Base-by-base conservation (phyloP, 2,329 filamentous ascomycete species). In the Pestalotiopsis sp. region DNA sequence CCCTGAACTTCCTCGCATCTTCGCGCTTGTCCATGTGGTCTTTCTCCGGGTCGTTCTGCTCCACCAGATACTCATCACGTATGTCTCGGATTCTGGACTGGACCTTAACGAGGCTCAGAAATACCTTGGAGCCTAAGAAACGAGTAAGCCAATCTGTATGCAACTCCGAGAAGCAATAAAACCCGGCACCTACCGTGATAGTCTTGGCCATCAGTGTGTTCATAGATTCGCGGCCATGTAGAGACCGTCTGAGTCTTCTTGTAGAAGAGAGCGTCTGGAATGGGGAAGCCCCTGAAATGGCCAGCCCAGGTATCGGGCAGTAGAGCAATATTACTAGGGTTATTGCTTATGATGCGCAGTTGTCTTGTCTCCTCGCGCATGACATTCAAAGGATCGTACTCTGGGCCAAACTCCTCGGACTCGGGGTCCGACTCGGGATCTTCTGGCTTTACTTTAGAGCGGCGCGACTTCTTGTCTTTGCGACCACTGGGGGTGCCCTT, bases 231-330 rank as follows among this genome's bases (percentile, higher is more conserved):
- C 11, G 77, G 77, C 27, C 77, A 74, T 25, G 45, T 38, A 60
- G 72, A 75, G 45, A 63, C 70, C 7, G 67, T 36, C 61, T 74
- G 75, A 14, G 69, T 73, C 66, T 75, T 71, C 56, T 67, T 38
- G 60, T 78, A 79, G 68, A 76, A 79, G 25, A 79, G 70, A 20
- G 72, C 72, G 31, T 77, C 72, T 5, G 77, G 76, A 23, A 78
- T 68, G 56, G 77, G 77, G 49, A 76, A 73, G 20, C 77, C 77
- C 58, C 72, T 72, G 64, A 79, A 75, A 68, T 76, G 73, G 72
- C 77, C 73, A 69, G 67, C 72, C 77, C 77, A 79, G 45, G 74
- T 76, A 6, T 74, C 73, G 20, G 77, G 76, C 72, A 78, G 75
- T n/a, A 78, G 69, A 2, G 75, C 73, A 41, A 74, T 77, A 68